Evolutionary conservation across 169 alveolate species (phyloP), one percentile per base, ranked within the genome.

Genomic region (Theileria sp.): DNA sequence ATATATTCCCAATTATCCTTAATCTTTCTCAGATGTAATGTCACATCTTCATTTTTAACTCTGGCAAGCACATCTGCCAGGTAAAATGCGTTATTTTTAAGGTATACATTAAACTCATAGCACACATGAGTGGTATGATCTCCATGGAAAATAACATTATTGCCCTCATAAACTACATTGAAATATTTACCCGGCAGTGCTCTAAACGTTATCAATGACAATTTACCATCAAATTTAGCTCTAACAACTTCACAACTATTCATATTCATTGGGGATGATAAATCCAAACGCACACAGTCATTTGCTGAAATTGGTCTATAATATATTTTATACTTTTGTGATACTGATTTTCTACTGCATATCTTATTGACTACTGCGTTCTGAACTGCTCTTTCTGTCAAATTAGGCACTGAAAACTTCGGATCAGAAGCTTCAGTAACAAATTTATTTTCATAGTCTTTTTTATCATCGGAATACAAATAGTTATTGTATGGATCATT

Each of bases 121-220:
- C 72, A 64, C 1, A 64, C 23, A 17, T 15, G 25, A 15, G 38
- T 30, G 2, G 21, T 15, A 12, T 17, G 26, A 17, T 17, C 10
- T 64, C 72, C 50, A 15, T 4, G 23, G 50, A 64, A 64, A 12
- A 64, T 15, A 3, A n/a, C 28, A 2, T 15, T 25, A 7, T n/a
- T 1, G 3, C 72, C 72, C 23, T 64, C 38, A 28, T 15, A 28
- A 28, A 64, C 72, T 0, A n/a, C 25, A 8, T n/a, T 21, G 49
- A 64, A 64, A 51, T 64, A 64, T 19, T 64, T n/a, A 1, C 72
- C 72, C 44, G 72, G 72, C 19, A 38, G 49, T 21, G 72, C 51
- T 32, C 44, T 17, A 21, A 23, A 64, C 21, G 23, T 15, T 49
- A 64, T 23, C 2, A 64, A 21, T 7, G 7, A 28, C 9, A 64